Percentiles rank a stretch among this genome's conserved stretches.
Evolutionary conservation across 805 yeast species (phyloP).

Genomic region (Grigorovia yakushimaensis): DNA sequence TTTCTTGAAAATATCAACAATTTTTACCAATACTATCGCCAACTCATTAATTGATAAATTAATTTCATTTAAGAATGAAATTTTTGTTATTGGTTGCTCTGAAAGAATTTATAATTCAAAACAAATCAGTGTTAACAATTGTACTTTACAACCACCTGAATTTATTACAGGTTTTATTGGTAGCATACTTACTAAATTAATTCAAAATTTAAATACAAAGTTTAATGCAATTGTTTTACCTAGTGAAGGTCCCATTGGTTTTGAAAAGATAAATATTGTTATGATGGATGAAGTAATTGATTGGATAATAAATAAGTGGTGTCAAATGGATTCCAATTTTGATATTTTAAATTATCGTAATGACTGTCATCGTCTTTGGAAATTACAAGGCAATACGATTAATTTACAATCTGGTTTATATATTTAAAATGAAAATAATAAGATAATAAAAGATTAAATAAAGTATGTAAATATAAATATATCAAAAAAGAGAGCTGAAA

Average conservation of each 20-base stretch:
- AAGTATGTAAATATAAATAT: neutral
- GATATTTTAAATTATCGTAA: conserved; percentile 10
- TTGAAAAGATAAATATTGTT: conserved; percentile 37
- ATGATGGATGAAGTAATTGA: conserved; percentile 23
- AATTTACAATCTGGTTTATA: conserved; percentile 28
- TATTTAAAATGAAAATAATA: conserved; percentile 7
- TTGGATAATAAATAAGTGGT: conserved; percentile 9
- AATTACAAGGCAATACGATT: conserved; percentile 20
- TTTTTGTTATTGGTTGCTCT: conserved; percentile 19
- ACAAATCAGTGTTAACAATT: conserved; percentile 17
- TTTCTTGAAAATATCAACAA: conserved; percentile 28
- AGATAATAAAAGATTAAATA: neutral
- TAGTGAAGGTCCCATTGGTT: conserved; percentile 56
- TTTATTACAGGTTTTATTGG: conserved; percentile 50
- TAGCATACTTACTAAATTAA: conserved; percentile 28
- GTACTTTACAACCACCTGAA: conserved; percentile 46
- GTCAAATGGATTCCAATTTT: neutral
- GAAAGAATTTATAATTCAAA: conserved; percentile 22
- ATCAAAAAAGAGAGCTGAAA: no score
- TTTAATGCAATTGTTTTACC: conserved; percentile 26
- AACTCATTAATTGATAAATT: conserved; percentile 15
- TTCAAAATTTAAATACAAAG: conserved; percentile 4
- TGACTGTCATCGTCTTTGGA: conserved; percentile 26
- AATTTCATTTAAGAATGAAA: conserved; percentile 30
- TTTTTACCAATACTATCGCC: conserved; percentile 26